Conservation (phyloP, 345 rosid species). For the Punica granatum region DNA sequence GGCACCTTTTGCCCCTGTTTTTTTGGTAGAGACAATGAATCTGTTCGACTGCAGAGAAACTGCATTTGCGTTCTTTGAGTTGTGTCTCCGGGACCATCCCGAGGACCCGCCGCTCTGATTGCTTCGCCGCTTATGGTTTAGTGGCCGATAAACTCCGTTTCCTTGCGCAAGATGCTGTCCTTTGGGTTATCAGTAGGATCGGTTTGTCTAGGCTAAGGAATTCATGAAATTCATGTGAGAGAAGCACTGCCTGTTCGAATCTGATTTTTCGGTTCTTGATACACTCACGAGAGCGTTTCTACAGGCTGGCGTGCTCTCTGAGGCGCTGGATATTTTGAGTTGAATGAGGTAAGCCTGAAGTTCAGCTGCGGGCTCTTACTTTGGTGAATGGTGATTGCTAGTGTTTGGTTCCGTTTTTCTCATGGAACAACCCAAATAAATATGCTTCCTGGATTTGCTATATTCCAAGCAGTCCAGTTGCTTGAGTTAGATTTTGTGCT, state of each 20-base stretch:
- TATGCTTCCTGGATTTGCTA: no score
- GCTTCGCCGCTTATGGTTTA: no score
- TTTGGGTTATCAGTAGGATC: constrained; percentile 45
- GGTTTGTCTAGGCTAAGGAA: constrained; percentile 34
- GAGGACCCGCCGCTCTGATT: constrained; percentile 36
- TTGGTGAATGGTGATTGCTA: constrained; percentile 49
- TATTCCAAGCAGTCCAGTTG: no score
- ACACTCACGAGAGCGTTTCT: constrained; percentile 55
- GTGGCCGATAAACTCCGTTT: constrained; percentile 29
- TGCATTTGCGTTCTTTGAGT: constrained; percentile 58
- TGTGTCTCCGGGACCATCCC: constrained; percentile 36
- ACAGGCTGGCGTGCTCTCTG: constrained; percentile 31
- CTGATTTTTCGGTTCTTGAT: constrained; percentile 58
- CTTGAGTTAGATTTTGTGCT: no score
- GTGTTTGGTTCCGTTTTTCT: no score
- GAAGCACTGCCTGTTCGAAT: constrained; percentile 37
- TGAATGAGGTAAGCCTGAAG: constrained; percentile 51
- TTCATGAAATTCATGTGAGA: constrained; percentile 58
- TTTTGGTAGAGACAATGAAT: constrained; percentile 43
- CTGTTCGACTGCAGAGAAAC: constrained; percentile 33
- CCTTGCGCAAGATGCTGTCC: constrained; percentile 59
- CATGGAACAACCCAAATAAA: no score
- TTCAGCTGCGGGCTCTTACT: constrained; percentile 48
- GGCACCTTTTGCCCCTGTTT: no score
- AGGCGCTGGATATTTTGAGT: constrained; percentile 34